Conservation (phyloP, 2,329 filamentous ascomycete genomes). For the Arthrobotrys conoides region DNA sequence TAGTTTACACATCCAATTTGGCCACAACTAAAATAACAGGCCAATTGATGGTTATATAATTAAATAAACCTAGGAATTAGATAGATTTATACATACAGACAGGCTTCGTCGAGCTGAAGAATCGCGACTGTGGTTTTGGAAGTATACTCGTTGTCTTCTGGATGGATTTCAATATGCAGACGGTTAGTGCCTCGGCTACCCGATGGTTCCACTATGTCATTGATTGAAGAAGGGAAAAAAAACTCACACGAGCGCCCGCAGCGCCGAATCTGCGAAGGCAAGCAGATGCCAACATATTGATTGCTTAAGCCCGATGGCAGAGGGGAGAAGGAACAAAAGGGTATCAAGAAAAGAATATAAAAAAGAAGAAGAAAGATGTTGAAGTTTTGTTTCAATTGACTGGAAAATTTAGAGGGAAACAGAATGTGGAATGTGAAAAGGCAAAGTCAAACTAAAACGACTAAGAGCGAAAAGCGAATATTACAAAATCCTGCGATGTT, state of each 20-base stretch:
- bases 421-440: conserved; percentile 43
- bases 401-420: conserved; percentile 10
- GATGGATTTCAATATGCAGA: conserved; percentile 15
- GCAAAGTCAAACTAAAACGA: conserved; percentile 5
- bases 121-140: conserved; percentile 77
- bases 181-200: conserved; percentile 53
- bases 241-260: conserved; percentile 60
- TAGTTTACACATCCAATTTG: not conserved
- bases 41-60: conserved; percentile 56
- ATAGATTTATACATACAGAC: conserved; percentile 73
- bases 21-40: not conserved
- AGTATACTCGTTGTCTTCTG: conserved; percentile 72
- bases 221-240: conserved; percentile 37
- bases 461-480: conserved; percentile 47
- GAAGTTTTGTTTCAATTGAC: conserved; percentile 27
- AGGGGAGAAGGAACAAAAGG: conserved; percentile 61
- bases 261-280: conserved; percentile 60
- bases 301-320: conserved; percentile 18
- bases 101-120: conserved; percentile 88
- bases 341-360: conserved; percentile 37
- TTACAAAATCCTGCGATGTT: conserved; percentile 61
- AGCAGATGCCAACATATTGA: conserved; percentile 54
- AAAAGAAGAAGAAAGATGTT: conserved; percentile 16
- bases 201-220: conserved; percentile 44
- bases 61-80: not conserved